phyloP scores from a whole-genome alignment of 2,329 filamentous ascomycete genomes.

The Sclerotinia spermophila region DNA sequence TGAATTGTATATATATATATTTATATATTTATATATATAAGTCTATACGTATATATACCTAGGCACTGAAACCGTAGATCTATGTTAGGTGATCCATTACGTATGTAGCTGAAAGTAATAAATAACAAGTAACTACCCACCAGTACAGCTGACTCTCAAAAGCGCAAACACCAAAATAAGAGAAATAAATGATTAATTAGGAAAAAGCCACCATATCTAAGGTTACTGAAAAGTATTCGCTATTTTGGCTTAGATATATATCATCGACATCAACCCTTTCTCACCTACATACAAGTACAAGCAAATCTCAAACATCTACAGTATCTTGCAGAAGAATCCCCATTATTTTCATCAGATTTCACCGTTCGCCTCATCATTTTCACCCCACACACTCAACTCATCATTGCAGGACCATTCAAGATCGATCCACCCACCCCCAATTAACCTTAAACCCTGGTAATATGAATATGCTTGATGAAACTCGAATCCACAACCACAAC shows the following conservation, averaged over 20 bases:
- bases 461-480: conserved; percentile 18
- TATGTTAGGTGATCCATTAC: background rate
- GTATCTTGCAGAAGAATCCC: conserved; percentile 5
- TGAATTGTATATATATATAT: background rate
- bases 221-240: background rate
- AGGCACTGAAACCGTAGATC: background rate
- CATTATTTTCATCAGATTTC: background rate
- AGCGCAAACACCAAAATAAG: background rate
- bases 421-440: background rate
- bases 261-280: background rate
- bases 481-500: conserved; percentile 10
- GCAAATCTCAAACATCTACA: background rate
- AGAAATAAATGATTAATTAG: background rate
- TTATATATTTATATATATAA: background rate
- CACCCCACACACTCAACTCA: background rate
- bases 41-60: background rate
- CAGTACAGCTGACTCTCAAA: background rate
- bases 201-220: background rate
- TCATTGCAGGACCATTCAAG: background rate
- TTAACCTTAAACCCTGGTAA: background rate
- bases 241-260: background rate
- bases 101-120: background rate
- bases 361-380: background rate
- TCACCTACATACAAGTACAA: background rate
- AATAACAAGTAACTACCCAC: too few relatives aligned